These are phyloP conservation scores for Zygosaccharomyces lentus DNA, from an alignment of 805 yeast species.

Conservation along the genomic window DNA sequence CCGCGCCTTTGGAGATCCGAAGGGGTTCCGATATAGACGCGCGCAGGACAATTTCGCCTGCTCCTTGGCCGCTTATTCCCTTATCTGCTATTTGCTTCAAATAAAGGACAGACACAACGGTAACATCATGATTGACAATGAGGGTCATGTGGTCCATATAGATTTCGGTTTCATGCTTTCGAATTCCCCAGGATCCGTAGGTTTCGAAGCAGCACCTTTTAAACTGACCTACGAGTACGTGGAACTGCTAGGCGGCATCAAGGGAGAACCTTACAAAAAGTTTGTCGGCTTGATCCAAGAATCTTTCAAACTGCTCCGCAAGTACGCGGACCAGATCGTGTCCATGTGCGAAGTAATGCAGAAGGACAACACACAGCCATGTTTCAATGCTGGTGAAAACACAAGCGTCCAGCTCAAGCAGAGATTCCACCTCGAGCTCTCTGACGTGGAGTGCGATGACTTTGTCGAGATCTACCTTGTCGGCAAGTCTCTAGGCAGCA, in stretches of 20 bases:
- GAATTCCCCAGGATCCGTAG: conserved; percentile 94
- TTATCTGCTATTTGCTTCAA: conserved; percentile 83
- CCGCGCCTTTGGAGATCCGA: conserved; percentile 65
- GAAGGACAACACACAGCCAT: conserved; percentile 82
- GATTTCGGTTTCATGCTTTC: conserved; percentile 93
- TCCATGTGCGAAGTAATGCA: conserved; percentile 92
- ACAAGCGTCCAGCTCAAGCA: conserved; percentile 77
- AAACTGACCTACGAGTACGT: conserved; percentile 86
- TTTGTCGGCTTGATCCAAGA: conserved; percentile 63
- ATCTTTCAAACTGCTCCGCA: conserved; percentile 71
- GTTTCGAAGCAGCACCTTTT: conserved; percentile 97
- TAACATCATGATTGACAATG: conserved; percentile 92
- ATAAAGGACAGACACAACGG: conserved; percentile 97
- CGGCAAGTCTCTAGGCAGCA: conserved; percentile 77
- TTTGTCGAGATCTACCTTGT: conserved; percentile 77
- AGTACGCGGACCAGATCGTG: conserved; percentile 67
- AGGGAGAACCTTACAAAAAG: conserved; percentile 52
- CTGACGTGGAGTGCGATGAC: conserved; percentile 57
- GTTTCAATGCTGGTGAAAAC: conserved; percentile 82
- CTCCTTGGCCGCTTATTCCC: conserved; percentile 87
- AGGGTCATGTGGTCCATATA: conserved; percentile 91
- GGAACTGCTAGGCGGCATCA: conserved; percentile 78
- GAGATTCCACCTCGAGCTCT: conserved; percentile 71
- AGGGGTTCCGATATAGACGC: conserved; percentile 50
- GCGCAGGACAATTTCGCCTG: conserved; percentile 84